Conservation (phyloP, 164 flowering plant species). For the Piper betle region DNA sequence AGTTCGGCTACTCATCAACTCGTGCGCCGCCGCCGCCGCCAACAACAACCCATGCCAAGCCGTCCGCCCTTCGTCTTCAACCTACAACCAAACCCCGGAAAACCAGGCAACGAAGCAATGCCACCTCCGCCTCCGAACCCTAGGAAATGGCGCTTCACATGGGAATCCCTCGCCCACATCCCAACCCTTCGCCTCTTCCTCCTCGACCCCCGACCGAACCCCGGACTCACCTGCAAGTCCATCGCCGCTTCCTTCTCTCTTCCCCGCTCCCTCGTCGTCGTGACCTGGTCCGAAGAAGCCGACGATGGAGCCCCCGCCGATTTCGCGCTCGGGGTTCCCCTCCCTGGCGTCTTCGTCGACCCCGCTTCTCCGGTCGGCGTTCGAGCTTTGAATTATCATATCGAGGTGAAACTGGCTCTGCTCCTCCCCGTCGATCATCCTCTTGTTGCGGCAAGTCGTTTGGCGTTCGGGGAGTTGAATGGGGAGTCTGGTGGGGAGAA, state of each 20-base stretch:
- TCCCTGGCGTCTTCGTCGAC: conserved; percentile 69
- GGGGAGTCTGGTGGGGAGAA: conserved; percentile 1
- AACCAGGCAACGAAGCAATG: no score
- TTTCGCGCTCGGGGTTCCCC: conserved; percentile 40
- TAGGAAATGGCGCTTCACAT: conserved; percentile 74
- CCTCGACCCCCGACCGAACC: conserved; percentile 35
- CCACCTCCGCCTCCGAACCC: conserved; percentile 23
- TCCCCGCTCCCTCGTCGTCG: conserved; percentile 24
- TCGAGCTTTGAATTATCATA: conserved; percentile 51
- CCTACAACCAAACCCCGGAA: no score
- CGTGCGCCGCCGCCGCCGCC: no score
- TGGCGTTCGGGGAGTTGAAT: conserved; percentile 14
- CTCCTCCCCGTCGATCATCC: conserved; percentile 93
- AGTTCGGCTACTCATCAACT: no score
- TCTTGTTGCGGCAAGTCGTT: conserved; percentile 28
- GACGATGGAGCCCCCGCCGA: not conserved
- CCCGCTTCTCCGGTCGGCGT: conserved; percentile 37
- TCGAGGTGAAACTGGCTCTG: conserved; percentile 63
- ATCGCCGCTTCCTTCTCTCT: conserved; percentile 22
- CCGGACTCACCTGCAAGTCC: conserved; percentile 29
- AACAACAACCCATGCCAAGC: no score
- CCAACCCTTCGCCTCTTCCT: conserved; percentile 56
- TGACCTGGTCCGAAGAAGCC: conserved; percentile 29
- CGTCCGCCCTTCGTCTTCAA: no score
- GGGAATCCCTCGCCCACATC: conserved; percentile 77